These are phyloP conservation scores for Trichoderma lentiforme DNA, from an alignment of 2,329 filamentous ascomycete species.

Conservation along the genomic window DNA sequence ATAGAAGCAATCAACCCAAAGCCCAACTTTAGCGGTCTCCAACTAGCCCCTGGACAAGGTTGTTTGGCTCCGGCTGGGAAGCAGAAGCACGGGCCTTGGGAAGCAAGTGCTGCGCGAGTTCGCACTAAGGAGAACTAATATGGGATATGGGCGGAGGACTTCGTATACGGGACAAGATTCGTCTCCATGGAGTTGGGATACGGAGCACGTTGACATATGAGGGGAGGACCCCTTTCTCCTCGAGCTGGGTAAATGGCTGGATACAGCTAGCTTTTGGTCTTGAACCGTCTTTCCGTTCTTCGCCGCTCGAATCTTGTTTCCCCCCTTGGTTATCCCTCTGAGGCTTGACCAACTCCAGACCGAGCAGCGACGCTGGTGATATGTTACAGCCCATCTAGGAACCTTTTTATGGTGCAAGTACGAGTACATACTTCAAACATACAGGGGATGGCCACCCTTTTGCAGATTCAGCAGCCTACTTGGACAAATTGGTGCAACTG, in stretches of 20 bases:
- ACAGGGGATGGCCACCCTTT: neutral
- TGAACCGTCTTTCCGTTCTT: neutral
- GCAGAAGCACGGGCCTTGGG: conserved; percentile 7
- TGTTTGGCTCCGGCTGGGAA: neutral
- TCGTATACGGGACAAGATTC: conserved; percentile 3
- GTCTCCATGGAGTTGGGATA: neutral
- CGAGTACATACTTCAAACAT: neutral
- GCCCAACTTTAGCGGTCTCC: neutral
- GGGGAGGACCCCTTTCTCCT: neutral
- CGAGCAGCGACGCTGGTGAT: neutral
- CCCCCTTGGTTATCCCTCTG: neutral
- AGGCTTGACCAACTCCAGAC: neutral
- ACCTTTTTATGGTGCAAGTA: neutral
- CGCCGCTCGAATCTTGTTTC: neutral
- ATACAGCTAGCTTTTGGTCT: neutral
- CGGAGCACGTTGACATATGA: neutral
- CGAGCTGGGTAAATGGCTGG: neutral
- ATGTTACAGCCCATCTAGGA: neutral
- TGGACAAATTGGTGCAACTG: neutral
- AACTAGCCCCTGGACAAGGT: conserved; percentile 14
- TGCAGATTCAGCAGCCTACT: neutral
- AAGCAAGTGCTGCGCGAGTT: neutral
- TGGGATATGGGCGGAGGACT: neutral
- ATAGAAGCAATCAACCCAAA: neutral
- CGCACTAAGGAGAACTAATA: conserved; percentile 6